Evolutionary conservation across 192 early-diverging fungal species (phyloP).

Genomic region (Backusella parvicylindrica): DNA sequence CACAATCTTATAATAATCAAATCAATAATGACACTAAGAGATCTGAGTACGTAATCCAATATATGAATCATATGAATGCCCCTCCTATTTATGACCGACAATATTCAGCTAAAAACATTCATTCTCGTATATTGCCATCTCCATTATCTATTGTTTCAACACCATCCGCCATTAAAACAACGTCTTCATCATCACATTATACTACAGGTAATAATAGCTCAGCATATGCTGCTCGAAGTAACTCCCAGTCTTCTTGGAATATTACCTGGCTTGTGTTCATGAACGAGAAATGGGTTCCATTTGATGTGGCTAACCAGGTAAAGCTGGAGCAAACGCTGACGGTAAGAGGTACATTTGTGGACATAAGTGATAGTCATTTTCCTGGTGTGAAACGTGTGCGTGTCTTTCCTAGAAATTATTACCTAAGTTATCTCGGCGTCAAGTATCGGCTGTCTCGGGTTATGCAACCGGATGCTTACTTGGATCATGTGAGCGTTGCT

Average conservation of each 20-base stretch:
- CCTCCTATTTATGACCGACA: not conserved
- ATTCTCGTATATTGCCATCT: not conserved
- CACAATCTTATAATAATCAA: not conserved
- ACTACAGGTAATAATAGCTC: not conserved
- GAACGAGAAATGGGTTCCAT: constrained; percentile 31
- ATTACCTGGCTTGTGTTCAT: constrained; percentile 32
- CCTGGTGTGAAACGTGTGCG: constrained; percentile 30
- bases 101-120: not conserved
- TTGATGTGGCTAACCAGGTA: constrained; percentile 29
- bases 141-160: not conserved
- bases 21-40: too few species aligned
- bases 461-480: constrained; percentile 35
- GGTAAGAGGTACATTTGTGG: constrained; percentile 34
- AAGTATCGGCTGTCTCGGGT: constrained; percentile 36
- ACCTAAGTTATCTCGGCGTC: constrained; percentile 34
- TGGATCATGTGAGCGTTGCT: constrained; percentile 23
- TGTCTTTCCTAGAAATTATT: constrained; percentile 32
- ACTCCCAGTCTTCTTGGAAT: constrained; percentile 3
- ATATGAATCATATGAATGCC: not conserved
- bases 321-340: constrained; percentile 33
- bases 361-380: constrained; percentile 31
- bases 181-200: not conserved
- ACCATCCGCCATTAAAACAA: not conserved
- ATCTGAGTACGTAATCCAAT: not conserved
- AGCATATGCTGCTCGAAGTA: not conserved